phyloP scores from a whole-genome alignment of 2,329 filamentous ascomycete genomes.

The Seiridium unicorne region DNA sequence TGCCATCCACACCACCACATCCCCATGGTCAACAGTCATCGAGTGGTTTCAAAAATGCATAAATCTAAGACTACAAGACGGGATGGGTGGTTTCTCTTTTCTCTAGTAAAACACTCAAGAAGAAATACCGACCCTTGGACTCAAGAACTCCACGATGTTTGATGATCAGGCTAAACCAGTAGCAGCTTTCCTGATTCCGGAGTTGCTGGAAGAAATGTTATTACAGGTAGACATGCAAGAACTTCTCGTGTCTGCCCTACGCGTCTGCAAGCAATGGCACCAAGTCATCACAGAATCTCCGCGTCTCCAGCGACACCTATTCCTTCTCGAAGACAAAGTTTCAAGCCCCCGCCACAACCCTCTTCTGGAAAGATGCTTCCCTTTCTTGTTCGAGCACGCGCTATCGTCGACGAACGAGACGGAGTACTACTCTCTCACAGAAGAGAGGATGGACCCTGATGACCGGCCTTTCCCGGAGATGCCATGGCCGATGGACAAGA shows the following conservation, averaged over 20 bases:
- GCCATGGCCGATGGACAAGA: background rate
- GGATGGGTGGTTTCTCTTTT: too few species aligned
- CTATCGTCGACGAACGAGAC: background rate
- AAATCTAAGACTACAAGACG: too few species aligned
- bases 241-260: background rate
- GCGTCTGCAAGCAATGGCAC: background rate
- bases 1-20: too few species aligned
- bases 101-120: too few species aligned
- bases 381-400: background rate
- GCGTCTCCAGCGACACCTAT: background rate
- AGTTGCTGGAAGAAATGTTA: background rate
- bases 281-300: background rate
- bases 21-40: too few species aligned
- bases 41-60: too few species aligned
- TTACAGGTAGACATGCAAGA: background rate
- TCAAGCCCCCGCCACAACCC: background rate
- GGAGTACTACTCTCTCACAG: background rate
- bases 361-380: background rate
- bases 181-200: background rate
- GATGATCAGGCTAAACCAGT: too few species aligned
- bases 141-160: too few species aligned
- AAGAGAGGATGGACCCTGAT: too few species aligned
- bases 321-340: background rate
- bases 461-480: background rate
- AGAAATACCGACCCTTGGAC: too few species aligned